Base-by-base conservation (phyloP, 1,284 basidiomycete genomes). In the Coriolopsis trogii region DNA sequence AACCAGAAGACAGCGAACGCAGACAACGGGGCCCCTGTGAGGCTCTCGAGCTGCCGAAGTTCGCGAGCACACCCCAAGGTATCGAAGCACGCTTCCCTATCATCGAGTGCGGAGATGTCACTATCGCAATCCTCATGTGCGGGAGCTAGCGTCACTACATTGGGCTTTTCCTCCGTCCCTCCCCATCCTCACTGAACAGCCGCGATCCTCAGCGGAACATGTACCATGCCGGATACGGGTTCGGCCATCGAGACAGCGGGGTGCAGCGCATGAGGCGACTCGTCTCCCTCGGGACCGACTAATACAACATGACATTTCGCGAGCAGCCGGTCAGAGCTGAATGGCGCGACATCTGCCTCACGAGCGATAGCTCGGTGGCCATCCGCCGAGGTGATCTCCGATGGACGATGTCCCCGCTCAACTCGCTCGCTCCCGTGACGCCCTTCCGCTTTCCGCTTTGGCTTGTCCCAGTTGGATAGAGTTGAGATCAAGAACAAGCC, bases 281-380 rank as follows among this genome's bases (percentile, higher is more conserved):
- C 7, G 29, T 34, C 21, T 21, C 28, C 21, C 49, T 51, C 42
- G 49, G 49, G 0, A 29, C 6, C 12, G 43, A 51, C 23, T 29
- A 25, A 5, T 20, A 45, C 42, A 21, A 41, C 37, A 18, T 51
- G 4, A 16, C 13, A 2, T 29, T 49, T 34, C 28, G 30, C 3
- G 47, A 41, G 1, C 25, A 49, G 40, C 13, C 18, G 5, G 47
- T 49, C 47, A 42, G 16, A 8, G 33, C 41, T n/a, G 9, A 18
- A 33, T 49, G 47, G 47, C 41, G 47, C 41, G 41, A 42, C 31
- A 21, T 46, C 43, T 46, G 18, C 43, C 41, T 51, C 24, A 33
- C 31, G 31, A 23, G 28, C n/a, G 31, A 13, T 23, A 9, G 8
- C 8, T 12, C 10, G 20, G 23, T 9, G 18, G 31, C 26, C 40